phyloP scores from a whole-genome alignment of 2,329 filamentous ascomycete genomes.

The Cladosporium phlei region DNA sequence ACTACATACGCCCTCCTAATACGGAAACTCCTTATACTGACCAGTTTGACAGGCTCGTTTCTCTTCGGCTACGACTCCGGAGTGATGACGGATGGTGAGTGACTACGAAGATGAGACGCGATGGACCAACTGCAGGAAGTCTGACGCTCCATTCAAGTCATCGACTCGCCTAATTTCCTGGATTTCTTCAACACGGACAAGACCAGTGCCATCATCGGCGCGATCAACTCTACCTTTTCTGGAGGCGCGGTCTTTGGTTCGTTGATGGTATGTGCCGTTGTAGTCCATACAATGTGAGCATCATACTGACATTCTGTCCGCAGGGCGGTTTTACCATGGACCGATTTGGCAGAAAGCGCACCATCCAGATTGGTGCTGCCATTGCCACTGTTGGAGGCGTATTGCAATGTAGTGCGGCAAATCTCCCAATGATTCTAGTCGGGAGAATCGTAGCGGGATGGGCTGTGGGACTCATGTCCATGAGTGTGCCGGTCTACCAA shows the following conservation, averaged over 20 bases:
- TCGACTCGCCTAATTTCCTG: constrained; percentile 54
- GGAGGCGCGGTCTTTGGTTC: constrained; percentile 34
- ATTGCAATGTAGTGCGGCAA: constrained; percentile 55
- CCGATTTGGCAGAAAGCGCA: constrained; percentile 54
- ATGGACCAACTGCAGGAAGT: background rate
- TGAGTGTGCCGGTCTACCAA: constrained; percentile 60
- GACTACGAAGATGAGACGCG: background rate
- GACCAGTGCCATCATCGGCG: constrained; percentile 39
- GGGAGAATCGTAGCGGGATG: constrained; percentile 58
- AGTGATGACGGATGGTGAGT: constrained; percentile 41
- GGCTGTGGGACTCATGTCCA: constrained; percentile 55
- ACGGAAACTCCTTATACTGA: no score
- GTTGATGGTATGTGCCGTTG: constrained; percentile 36
- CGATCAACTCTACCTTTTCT: constrained; percentile 37
- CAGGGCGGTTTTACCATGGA: constrained; percentile 53
- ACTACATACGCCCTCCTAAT: no score
- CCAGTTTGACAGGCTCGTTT: constrained; percentile 31
- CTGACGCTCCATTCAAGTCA: constrained; percentile 30
- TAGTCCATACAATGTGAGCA: background rate
- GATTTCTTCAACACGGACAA: constrained; percentile 46
- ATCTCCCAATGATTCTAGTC: constrained; percentile 53
- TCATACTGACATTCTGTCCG: background rate
- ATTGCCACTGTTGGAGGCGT: constrained; percentile 56
- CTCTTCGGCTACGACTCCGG: constrained; percentile 47
- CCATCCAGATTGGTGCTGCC: constrained; percentile 55